These are phyloP conservation scores for Elsinoe batatas DNA, from an alignment of 2,329 filamentous ascomycete species.

Conservation along the genomic window DNA sequence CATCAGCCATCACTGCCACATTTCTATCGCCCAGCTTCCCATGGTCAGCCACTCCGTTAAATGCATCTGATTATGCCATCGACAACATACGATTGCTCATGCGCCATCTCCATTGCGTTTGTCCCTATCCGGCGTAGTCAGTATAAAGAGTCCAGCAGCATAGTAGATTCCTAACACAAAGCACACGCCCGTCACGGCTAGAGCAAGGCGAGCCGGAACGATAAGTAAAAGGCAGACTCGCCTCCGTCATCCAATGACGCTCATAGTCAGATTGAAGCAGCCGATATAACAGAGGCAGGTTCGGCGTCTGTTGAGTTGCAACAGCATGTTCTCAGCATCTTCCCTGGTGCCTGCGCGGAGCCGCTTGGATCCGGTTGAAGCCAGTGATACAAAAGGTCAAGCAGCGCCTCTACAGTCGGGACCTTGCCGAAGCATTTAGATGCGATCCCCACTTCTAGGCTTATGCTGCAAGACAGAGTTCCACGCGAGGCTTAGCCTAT, in stretches of 20 bases:
- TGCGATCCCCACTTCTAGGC: conserved; percentile 60
- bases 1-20: conserved; percentile 6
- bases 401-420: conserved; percentile 70
- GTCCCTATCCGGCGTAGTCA: too few relatives aligned
- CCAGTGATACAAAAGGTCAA: conserved; percentile 71
- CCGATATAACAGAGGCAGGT: not conserved
- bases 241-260: not conserved
- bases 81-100: too few relatives aligned
- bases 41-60: not conserved
- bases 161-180: too few relatives aligned
- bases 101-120: too few relatives aligned
- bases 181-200: not conserved
- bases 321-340: conserved; percentile 64
- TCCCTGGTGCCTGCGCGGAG: conserved; percentile 52
- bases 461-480: conserved; percentile 86
- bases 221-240: not conserved
- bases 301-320: conserved; percentile 36
- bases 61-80: too few relatives aligned
- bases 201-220: not conserved
- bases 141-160: too few relatives aligned
- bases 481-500: conserved; percentile 75
- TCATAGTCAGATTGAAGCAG: not conserved
- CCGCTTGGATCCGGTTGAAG: conserved; percentile 37
- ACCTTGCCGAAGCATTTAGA: conserved; percentile 74
- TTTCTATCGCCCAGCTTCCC: not conserved